Evolutionary conservation across 768 basidiomycete species (phyloP).

Genomic region (Sutorius australiensis): DNA sequence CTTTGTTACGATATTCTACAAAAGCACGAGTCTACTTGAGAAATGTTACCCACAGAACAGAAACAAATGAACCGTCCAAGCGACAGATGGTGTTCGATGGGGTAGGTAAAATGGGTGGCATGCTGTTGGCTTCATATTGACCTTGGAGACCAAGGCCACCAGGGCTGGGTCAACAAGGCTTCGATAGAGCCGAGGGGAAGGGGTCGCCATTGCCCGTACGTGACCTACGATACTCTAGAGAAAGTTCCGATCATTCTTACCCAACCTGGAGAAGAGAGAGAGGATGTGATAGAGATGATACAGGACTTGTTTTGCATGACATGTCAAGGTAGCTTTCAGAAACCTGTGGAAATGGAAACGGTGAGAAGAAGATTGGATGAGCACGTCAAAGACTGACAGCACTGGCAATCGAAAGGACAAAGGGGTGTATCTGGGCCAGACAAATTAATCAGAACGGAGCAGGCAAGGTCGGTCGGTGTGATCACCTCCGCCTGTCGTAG

Average conservation of each 20-base stretch:
- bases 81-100: conserved; percentile 22
- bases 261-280: background rate
- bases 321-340: conserved; percentile 11
- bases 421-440: conserved; percentile 62
- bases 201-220: background rate
- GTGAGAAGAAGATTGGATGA: background rate
- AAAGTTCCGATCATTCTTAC: background rate
- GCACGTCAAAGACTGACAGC: conserved; percentile 54
- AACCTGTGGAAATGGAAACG: conserved; percentile 18
- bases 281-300: background rate
- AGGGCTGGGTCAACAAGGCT: conserved; percentile 43
- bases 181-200: conserved; percentile 49
- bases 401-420: conserved; percentile 88
- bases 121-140: conserved; percentile 62
- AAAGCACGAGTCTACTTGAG: background rate
- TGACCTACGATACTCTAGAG: background rate
- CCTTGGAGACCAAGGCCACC: conserved; percentile 44
- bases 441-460: conserved; percentile 20
- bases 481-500: conserved; percentile 68
- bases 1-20: background rate
- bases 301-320: background rate
- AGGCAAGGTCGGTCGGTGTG: conserved; percentile 2
- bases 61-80: conserved; percentile 15
- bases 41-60: conserved; percentile 21
- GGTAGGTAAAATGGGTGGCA: conserved; percentile 19